Evolutionary conservation across 2,329 filamentous ascomycete genomes (phyloP), one percentile per base, ranked within the genome.

Genomic region (Fusarium proliferatum): DNA sequence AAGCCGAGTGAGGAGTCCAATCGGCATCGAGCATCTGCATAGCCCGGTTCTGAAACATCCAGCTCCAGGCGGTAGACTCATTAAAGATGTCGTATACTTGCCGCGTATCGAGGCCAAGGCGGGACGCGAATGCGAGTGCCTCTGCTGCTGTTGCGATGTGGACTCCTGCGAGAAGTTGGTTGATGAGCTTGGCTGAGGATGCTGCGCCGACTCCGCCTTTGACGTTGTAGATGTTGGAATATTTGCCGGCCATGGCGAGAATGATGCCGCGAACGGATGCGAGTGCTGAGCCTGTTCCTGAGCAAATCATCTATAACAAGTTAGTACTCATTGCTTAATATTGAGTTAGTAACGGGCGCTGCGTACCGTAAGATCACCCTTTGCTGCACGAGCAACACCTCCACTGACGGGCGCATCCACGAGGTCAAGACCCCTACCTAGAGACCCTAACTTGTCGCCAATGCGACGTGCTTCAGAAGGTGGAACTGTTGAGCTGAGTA

Each of bases 171-270:
- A 60, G 26, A 28, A 60, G 56, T 9, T 60, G 56, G 17, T 60
- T 60, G 56, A 60, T 49, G 33, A 60, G 45, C 9, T 60, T 60
- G 3, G 46, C 57, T 33, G 43, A 60, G 15, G 57, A 60, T 51
- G 57, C 57, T 15, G 43, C 34, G 23, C 57, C 17, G 12, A 36
- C 49, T 36, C 49, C 30, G n/a, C 49, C 49, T 10, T 52, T 52
- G 17, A 52, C 49, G 16, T 52, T 52, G n/a, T 52, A 52, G 6
- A 52, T 36, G n/a, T 52, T 52, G 30, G 49, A 52, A 0, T 52
- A 33, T 9, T 52, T 52, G 49, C 49, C 49, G 1, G 49, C 49
- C 49, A 52, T 36, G 49, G 49, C 49, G 1, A 36, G 33, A 5
- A 52, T 36, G 6, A 26, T 52, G 15, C 49, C 49, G 4, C 49